Evolutionary conservation across 208 protist genomes (phyloP), one percentile per base, ranked within the genome.

Genomic region (Trypanosoma lewisi): DNA sequence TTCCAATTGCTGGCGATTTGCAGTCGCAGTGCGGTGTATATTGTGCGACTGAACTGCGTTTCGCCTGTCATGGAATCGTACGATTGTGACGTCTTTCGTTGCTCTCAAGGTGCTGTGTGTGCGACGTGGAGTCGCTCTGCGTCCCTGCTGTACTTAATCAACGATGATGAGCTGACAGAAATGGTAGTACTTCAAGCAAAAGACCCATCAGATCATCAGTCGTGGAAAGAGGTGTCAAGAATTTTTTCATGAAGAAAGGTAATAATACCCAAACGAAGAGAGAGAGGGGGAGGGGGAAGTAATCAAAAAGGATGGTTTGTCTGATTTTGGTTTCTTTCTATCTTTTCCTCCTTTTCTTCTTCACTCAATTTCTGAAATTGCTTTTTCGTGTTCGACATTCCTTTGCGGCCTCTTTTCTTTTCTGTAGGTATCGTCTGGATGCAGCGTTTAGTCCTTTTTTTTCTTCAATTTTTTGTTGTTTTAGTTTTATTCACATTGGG

Each of bases 1-100:
- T 96, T 96, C 66, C 82, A 93, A 54, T 77, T 96, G 11, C 70
- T 91, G 23, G 80, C 80, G 14, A 77, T 94, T 17, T 93, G 90
- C 70, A 92, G 87, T 12, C 78, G 87, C 14, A 63, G 64, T 23
- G 78, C 81, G 41, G 87, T 96, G 49, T 78, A 85, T 47, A 75
- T 96, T 56, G 39, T 96, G 23, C 82, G 90, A 21, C 63, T 93
- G 47, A 85, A 93, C 67, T 91, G 84, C 41, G 76, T 93, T 55
- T 93, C 87, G 2, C 90, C 90, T 7, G 71, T 73, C 25, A 55
- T 78, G 50, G 72, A 77, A 28, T 68, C 52, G 1, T 70, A 76
- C 42, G 71, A 70, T 28, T 90, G 83, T 51, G 78, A 94, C 36
- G 60, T 89, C 12, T 96, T 91, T 70, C 73, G 72, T 16, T 73